Evolutionary conservation across 129 eudicot genomes (phyloP), one percentile per base, ranked within the genome.

Genomic region (Scalesia atractyloides): DNA sequence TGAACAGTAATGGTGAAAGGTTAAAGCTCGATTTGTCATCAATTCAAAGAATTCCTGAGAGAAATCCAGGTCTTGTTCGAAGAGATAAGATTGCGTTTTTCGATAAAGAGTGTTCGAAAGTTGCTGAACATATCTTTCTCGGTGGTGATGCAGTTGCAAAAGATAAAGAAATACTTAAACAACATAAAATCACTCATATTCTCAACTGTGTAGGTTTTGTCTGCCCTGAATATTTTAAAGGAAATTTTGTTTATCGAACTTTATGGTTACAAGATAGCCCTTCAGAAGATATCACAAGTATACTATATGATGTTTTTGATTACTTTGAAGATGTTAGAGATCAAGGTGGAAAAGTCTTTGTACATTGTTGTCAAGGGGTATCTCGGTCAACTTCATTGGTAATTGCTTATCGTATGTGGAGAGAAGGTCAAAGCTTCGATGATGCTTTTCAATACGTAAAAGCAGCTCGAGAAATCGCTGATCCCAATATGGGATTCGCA

Each of bases 341-440:
- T 22, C 97, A 92, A 70, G 53, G 74, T 49, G 97, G 97, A 22
- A 86, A 74, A 72, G 96, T 92, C n/a, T 83, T 92, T 75, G 97
- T 92, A 72, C 97, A 92, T 83, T 92, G 97, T 72, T 88, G 93
- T 78, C 91, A 92, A 81, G 97, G 97, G 54, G 96, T 92, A 6
- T 92, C 97, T 64, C 93, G 97, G 64, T 92, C 97, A 43, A 88
- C 97, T 7, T 88, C 95, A 0, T 70, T 88, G 75, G 95, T 85
- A n/a, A 85, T 88, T 50, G 90, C 95, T 5, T 88, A 88, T 58
- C 86, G 79, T 57, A 88, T 88, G 95, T 88, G 95, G 95, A 78
- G 89, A 61, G 95, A 85, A 69, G 90, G 90, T 34, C 95, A 76
- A 51, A 88, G 90, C 69, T 88, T 85, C 76, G 90, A 88, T 64